Evolutionary conservation across 257 asterid species (phyloP), one percentile per base, ranked within the genome.

Genomic region (Petunia secreta): DNA sequence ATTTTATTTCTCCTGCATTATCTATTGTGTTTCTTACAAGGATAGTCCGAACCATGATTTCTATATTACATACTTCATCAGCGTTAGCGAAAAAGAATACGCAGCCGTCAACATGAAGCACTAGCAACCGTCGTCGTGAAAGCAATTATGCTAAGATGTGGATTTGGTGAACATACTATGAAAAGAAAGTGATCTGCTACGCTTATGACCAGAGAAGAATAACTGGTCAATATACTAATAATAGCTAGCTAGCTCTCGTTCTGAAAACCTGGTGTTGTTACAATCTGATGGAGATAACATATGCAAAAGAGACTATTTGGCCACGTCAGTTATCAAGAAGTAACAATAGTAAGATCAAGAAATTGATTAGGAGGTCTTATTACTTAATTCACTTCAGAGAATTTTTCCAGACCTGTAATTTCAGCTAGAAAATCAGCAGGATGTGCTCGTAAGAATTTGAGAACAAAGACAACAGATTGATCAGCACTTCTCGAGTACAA

Each of bases 401-500:
- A 50, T 1, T 50, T 50, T 11, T 4, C 34, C 58, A 60, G 14
- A 92, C 99, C 94, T 95, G 99, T 67, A 95, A 64, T 95, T 95
- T 76, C 82, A 77, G 62, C 98, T 93, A 78, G 97, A 80, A 85
- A 87, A 90, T 95, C 95, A 77, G 96, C 93, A 44, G 99, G 99
- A 43, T 79, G 89, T 2, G 95, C 91, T 86, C 92, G 92, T 82
- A 95, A 87, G 88, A 95, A 95, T 95, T 95, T 67, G 96, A 25
- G 25, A 25, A 25, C 25, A 25, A 25, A 87, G 68, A 92, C 80
- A 74, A 84, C 96, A 75, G 97, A 88, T 75, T 86, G 86, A 81
- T 92, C 97, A 52, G 89, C 98, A 85, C 86, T 92, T 88, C 91
- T 93, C 81, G 97, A 90, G 58, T 89, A 91, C 63, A 83, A 80